Evolutionary conservation across 116 monocot genomes (phyloP).

Genomic region (Trichopus zeylanicus): DNA sequence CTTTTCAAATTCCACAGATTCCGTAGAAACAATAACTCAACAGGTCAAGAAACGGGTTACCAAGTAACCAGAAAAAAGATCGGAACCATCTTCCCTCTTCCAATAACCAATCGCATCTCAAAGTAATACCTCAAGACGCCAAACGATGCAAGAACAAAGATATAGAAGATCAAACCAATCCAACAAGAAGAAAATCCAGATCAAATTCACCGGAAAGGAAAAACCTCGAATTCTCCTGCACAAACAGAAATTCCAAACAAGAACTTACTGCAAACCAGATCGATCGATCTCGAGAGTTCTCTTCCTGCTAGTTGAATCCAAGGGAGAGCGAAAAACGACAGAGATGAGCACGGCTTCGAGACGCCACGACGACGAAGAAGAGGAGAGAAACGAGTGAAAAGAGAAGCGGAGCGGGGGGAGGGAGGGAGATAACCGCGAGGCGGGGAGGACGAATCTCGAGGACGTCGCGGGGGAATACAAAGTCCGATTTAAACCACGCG

Average conservation of each 20-base stretch:
- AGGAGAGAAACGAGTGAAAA: too few species aligned
- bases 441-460: neutral
- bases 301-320: neutral
- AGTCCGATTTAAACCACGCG: slow-evolving; percentile 1
- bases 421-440: neutral
- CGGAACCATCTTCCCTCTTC: too few species aligned
- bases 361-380: too few species aligned
- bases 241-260: neutral
- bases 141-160: neutral
- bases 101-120: neutral
- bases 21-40: too few species aligned
- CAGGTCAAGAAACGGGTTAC: too few species aligned
- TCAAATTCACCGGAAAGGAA: too few species aligned
- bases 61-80: too few species aligned
- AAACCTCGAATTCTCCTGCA: neutral
- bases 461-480: slow-evolving; percentile 8
- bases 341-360: too few species aligned
- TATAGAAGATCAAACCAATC: neutral
- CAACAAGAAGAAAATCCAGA: too few species aligned
- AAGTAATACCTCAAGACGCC: neutral
- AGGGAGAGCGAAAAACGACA: neutral
- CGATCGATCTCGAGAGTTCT: neutral
- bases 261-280: neutral
- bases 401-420: too few species aligned
- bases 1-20: too few species aligned